Evolutionary conservation across 2,329 filamentous ascomycete genomes (phyloP).

Genomic region (Talaromyces atroroseus): DNA sequence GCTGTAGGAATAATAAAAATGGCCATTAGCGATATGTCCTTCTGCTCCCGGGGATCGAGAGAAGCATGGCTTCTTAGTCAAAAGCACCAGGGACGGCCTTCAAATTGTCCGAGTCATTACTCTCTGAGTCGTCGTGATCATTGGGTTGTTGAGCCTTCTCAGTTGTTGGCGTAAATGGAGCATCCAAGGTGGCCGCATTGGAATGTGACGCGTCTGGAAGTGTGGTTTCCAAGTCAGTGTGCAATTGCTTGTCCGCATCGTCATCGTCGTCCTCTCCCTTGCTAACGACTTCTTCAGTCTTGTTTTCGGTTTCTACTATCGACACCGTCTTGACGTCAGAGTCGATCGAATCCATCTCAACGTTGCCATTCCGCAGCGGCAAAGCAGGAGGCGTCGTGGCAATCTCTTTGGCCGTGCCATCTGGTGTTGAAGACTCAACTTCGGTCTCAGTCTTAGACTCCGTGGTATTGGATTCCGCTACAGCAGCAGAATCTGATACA

Average conservation of each 20-base stretch:
- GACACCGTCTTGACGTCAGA: conserved; percentile 17
- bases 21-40: not conserved
- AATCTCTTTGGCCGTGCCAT: not conserved
- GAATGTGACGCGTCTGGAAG: conserved; percentile 9
- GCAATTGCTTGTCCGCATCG: conserved; percentile 1
- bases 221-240: conserved; percentile 2
- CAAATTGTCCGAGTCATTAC: not conserved
- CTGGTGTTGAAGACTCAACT: not conserved
- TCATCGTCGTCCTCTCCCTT: not conserved
- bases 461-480: not conserved
- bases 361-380: conserved; percentile 7
- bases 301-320: conserved; percentile 16
- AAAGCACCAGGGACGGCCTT: conserved; percentile 12
- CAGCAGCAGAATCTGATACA: not conserved
- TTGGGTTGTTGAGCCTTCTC: conserved; percentile 1
- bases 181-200: conserved; percentile 2
- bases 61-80: not conserved
- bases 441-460: not conserved
- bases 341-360: conserved; percentile 16
- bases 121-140: not conserved
- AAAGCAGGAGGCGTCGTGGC: conserved; percentile 4
- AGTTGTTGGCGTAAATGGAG: not conserved
- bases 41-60: no score
- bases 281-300: conserved; percentile 8
- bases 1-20: not conserved